Evolutionary conservation across 2,329 filamentous ascomycete species (phyloP).

Genomic region (Botrytis tulipae): DNA sequence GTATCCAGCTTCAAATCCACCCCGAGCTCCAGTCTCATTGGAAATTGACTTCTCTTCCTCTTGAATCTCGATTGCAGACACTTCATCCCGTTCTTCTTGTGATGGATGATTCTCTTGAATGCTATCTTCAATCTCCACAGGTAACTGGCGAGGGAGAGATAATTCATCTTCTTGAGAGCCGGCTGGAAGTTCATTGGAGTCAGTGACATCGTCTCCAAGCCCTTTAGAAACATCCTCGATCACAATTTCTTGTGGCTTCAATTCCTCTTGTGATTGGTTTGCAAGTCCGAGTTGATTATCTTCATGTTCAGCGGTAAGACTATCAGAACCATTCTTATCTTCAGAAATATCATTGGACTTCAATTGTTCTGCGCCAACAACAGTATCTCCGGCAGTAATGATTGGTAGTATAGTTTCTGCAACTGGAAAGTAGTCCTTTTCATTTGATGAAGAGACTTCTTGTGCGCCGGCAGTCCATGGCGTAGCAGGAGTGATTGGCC

Average conservation of each 20-base stretch:
- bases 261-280: slow-evolving; percentile 35
- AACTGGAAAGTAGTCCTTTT: slow-evolving; percentile 23
- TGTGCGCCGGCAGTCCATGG: slow-evolving; percentile 22
- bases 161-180: slow-evolving; percentile 22
- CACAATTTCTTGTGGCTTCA: slow-evolving; percentile 18
- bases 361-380: slow-evolving; percentile 20
- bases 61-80: neutral
- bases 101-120: slow-evolving; percentile 26
- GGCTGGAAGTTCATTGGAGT: slow-evolving; percentile 17
- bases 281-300: slow-evolving; percentile 35
- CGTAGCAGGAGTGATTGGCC: slow-evolving; percentile 27
- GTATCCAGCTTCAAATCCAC: slow-evolving; percentile 29
- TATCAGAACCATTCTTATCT: slow-evolving; percentile 25
- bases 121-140: slow-evolving; percentile 31
- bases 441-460: neutral
- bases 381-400: slow-evolving; percentile 25
- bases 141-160: slow-evolving; percentile 25
- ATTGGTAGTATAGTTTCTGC: slow-evolving; percentile 22
- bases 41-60: slow-evolving; percentile 12
- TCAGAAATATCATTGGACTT: slow-evolving; percentile 17
- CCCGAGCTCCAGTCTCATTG: slow-evolving; percentile 17
- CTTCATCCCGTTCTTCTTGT: neutral
- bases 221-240: slow-evolving; percentile 4
- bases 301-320: slow-evolving; percentile 30
- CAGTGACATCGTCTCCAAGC: slow-evolving; percentile 11